A percentile compares a stretch with the other conserved stretches of the same genome.
Conservation (phyloP, 306 rosid species). For the Casuarina cunninghamiana region DNA sequence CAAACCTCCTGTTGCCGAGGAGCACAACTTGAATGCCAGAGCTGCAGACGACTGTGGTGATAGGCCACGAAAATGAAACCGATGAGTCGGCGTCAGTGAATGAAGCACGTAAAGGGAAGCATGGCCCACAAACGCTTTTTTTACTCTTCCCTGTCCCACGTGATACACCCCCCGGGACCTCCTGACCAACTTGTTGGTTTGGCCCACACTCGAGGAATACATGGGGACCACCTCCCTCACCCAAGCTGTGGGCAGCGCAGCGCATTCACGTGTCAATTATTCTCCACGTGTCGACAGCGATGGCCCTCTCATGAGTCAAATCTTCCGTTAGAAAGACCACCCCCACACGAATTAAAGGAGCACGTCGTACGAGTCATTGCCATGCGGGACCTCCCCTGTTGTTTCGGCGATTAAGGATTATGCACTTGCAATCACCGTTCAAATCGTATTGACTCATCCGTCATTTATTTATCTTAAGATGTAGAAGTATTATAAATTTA, state of each 20-base stretch:
- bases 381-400: constrained; percentile 6
- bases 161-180: constrained; percentile 30
- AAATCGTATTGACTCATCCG: too few species aligned
- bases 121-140: neutral
- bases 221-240: constrained; percentile 24
- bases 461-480: too few species aligned
- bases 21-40: too few species aligned
- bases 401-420: neutral
- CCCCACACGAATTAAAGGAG: too few species aligned
- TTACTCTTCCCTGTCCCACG: constrained; percentile 18
- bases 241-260: constrained; percentile 15
- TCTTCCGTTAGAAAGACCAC: constrained; percentile 8
- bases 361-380: neutral
- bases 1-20: too few species aligned
- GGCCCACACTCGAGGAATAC: constrained; percentile 29
- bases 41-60: too few species aligned
- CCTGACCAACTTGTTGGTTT: constrained; percentile 24
- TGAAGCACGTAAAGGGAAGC: neutral
- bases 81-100: neutral
- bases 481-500: too few species aligned
- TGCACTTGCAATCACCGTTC: too few species aligned
- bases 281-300: constrained; percentile 45
- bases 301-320: constrained; percentile 13
- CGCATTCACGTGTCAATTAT: constrained; percentile 31
- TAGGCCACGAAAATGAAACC: neutral